Conservation (phyloP, 176 grass and related monocot genomes). For the Oryza glumipatula region DNA sequence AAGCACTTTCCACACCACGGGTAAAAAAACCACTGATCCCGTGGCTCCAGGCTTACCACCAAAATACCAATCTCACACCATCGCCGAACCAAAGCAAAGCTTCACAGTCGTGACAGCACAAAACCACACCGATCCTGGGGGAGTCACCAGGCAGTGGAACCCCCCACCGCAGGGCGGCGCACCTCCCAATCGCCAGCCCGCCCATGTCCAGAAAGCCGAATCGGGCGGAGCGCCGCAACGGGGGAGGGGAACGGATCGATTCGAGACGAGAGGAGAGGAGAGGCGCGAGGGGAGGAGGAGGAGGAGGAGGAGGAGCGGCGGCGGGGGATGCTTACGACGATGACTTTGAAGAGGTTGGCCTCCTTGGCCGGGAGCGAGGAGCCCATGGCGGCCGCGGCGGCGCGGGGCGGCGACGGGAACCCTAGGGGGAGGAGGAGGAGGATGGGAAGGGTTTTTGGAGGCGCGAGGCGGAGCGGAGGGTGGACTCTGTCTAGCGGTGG, state of each 20-base stretch:
- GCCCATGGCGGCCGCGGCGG: conserved; percentile 65
- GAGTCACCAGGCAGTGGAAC: conserved; percentile 14
- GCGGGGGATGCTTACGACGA: conserved; percentile 75
- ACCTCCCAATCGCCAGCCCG: not conserved
- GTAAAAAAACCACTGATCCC: conserved; percentile 8
- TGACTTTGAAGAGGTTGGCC: conserved; percentile 99
- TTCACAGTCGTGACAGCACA: not conserved
- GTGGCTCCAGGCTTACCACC: not conserved
- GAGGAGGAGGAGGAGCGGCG: conserved; percentile 1
- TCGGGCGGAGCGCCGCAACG: conserved; percentile 27
- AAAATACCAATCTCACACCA: conserved; percentile 4
- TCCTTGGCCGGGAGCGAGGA: conserved; percentile 98
- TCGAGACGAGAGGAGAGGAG: not conserved
- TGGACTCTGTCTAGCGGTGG: conserved; percentile 33
- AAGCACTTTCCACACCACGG: not conserved
- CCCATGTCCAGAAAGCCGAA: not conserved
- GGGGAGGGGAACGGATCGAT: conserved; percentile 34
- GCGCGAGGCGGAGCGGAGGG: conserved; percentile 39
- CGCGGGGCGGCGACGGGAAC: conserved; percentile 33
- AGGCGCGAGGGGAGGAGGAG: not conserved
- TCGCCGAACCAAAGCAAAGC: conserved; percentile 29
- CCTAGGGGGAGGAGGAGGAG: conserved; percentile 16
- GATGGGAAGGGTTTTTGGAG: conserved; percentile 55
- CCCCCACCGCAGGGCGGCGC: not conserved
- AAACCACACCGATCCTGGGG: conserved; percentile 13